Evolutionary conservation across 352 stramenopile species (phyloP), one percentile per base, ranked within the genome.

Genomic region (Achlya hypogyna): DNA sequence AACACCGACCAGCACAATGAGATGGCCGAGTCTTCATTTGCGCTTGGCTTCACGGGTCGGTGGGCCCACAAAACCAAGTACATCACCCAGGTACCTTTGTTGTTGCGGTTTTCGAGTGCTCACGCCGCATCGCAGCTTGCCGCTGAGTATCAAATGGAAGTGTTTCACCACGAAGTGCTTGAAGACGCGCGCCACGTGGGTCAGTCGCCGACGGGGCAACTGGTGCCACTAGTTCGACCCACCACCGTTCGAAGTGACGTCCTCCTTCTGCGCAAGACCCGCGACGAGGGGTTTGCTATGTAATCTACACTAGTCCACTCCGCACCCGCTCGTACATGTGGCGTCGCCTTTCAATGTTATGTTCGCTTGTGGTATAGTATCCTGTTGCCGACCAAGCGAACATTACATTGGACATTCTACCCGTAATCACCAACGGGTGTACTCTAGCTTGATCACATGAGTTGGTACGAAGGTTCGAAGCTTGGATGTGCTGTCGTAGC

Each of bases 41-140:
- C 16, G 20, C 27, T 64, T n/a, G 35, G 54, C 29, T 64, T 64
- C 22, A 51, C 54, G 35, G 54, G 54, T 25, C 5, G 54, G 25
- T 64, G 35, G n/a, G 23, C 20, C 1, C 54, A 64, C 28, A 18
- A 23, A 5, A 16, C 10, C n/a, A 38, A 3, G 23, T 64, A 64
- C 23, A 28, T 64, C 54, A 64, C 27, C 12, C 20, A 52, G 38
- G 54, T 63, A 20, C 35, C 25, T 35, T 42, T 3, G n/a, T n/a
- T 22, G 27, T 20, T 6, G 31, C 12, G 3, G 14, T 5, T 23
- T 40, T 25, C 9, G 8, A 60, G 6, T 40, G 38, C 38, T 3
- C n/a, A 1, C 14, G 6, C 6, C n/a, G 38, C 38, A 45, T 45
- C 2, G 2, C 2, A 45, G 38, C 38, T 45, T 18, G 38, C 38